phyloP scores from a whole-genome alignment of 345 rosid species.

The Gossypium mustelinum region DNA sequence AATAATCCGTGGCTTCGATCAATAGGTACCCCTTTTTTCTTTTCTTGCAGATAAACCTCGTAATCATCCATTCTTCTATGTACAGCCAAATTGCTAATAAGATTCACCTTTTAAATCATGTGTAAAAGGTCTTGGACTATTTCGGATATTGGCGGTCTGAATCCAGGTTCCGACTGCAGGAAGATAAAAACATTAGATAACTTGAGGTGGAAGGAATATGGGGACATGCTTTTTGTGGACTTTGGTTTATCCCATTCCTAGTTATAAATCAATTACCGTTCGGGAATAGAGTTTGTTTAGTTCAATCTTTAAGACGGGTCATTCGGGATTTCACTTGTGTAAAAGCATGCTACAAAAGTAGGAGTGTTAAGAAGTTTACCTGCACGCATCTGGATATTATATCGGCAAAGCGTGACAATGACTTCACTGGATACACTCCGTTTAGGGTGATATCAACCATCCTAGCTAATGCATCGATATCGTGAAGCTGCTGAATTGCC shows the following conservation, averaged over 20 bases:
- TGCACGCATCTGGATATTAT: slow-evolving; percentile 85
- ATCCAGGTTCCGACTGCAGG: slow-evolving; percentile 77
- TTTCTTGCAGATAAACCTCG: background rate
- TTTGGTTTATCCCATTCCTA: too few species aligned
- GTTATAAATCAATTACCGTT: too few species aligned
- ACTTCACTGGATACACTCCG: slow-evolving; percentile 65
- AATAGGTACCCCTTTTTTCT: background rate
- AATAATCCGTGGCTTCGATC: background rate
- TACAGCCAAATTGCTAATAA: background rate
- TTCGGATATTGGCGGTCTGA: slow-evolving; percentile 82
- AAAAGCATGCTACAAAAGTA: background rate
- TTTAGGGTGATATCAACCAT: slow-evolving; percentile 80
- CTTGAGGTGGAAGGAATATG: background rate
- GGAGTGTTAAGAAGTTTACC: slow-evolving; percentile 31
- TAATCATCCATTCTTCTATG: background rate
- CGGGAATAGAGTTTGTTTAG: too few species aligned
- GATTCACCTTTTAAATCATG: slow-evolving; percentile 37
- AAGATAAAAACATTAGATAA: background rate
- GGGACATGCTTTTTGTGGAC: background rate
- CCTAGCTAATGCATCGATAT: slow-evolving; percentile 70
- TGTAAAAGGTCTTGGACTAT: slow-evolving; percentile 78
- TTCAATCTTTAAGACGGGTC: too few species aligned
- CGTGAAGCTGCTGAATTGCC: slow-evolving; percentile 87
- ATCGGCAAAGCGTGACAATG: slow-evolving; percentile 91
- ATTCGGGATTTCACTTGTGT: too few species aligned